Base-by-base conservation (phyloP, 2,329 filamentous ascomycete species). In the Fusarium phyllophilum region DNA sequence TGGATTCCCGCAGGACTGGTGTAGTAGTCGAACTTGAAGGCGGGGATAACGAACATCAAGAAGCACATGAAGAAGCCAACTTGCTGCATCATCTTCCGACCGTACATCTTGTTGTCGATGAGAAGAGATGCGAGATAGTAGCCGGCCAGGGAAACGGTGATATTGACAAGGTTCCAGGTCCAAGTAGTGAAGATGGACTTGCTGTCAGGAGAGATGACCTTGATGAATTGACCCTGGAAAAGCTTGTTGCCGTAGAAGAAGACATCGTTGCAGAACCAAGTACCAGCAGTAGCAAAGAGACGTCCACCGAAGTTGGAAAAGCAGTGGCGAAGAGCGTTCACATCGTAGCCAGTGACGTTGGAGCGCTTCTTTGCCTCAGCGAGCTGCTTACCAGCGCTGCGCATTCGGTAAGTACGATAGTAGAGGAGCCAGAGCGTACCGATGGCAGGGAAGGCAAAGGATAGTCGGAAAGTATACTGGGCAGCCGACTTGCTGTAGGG, bases 201-300 rank as follows among this genome's bases (percentile, higher is more conserved):
- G 73, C 90, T 89, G 74, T 88, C 84, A 60, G 90, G 88, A 62
- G 91, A 93, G 76, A 98, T 92, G 80, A 96, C 93, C 38, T 86
- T 86, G 84, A 98, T 97, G 85, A 98, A 98, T 81, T 96, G 90
- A 72, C 89, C 90, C 85, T 97, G 95, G 89, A 98, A 98, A 61
- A 98, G 92, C 89, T 97, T 98, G 92, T 97, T 98, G 78, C 96
- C 96, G 86, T 98, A 98, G 87, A 98, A 98, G 89, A 98, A 98
- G 75, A 98, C 93, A 80, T 98, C 96, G 83, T 98, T 98, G 85
- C 92, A 94, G 84, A 96, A 98, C 96, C 96, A 98, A 41, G 91
- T 90, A 64, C 93, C 93, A 17, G 95, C 91, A 26, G 96, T 98
- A 56, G 96, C 96, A 26, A 97, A 80, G 31, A 98, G 85, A 76